phyloP scores from a whole-genome alignment of 352 stramenopile genomes.

The Thalassiosira hispida region DNA sequence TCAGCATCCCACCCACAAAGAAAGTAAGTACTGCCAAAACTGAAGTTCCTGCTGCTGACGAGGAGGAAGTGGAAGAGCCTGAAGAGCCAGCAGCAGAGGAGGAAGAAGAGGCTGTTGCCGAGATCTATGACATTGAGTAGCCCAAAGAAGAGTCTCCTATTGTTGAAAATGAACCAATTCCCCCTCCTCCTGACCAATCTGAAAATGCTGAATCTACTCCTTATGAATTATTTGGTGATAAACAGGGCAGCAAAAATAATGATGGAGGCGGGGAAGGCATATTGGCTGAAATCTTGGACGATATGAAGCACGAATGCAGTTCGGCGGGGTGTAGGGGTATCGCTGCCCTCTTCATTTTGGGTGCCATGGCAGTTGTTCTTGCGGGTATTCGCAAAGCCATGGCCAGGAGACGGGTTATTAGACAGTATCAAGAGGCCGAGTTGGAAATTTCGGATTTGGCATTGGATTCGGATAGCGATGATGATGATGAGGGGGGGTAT shows the following conservation, averaged over 20 bases:
- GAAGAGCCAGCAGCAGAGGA: constrained; percentile 11
- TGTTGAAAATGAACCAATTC: constrained; percentile 9
- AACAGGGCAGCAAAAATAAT: constrained; percentile 12
- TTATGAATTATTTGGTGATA: constrained; percentile 26
- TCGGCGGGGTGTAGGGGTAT: constrained; percentile 39
- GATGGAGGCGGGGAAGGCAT: background rate
- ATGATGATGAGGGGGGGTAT: constrained; percentile 41
- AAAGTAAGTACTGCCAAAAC: constrained; percentile 34
- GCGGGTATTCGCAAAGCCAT: constrained; percentile 36
- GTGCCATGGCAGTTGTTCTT: constrained; percentile 27
- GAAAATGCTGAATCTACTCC: constrained; percentile 11
- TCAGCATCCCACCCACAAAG: constrained; percentile 23
- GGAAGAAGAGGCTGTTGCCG: constrained; percentile 2
- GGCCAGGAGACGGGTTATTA: constrained; percentile 32
- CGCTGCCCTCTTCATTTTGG: constrained; percentile 34
- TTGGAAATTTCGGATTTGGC: constrained; percentile 54
- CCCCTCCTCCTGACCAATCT: constrained; percentile 5
- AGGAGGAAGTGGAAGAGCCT: background rate
- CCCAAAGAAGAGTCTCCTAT: background rate
- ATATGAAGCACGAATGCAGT: constrained; percentile 56
- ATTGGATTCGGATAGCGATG: constrained; percentile 46
- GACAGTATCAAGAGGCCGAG: constrained; percentile 56
- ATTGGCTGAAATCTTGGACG: constrained; percentile 30
- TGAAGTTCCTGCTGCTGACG: constrained; percentile 8
- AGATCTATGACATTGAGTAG: constrained; percentile 8